phyloP scores from a whole-genome alignment of 805 yeast genomes.

The Ogataea pilisensis region DNA sequence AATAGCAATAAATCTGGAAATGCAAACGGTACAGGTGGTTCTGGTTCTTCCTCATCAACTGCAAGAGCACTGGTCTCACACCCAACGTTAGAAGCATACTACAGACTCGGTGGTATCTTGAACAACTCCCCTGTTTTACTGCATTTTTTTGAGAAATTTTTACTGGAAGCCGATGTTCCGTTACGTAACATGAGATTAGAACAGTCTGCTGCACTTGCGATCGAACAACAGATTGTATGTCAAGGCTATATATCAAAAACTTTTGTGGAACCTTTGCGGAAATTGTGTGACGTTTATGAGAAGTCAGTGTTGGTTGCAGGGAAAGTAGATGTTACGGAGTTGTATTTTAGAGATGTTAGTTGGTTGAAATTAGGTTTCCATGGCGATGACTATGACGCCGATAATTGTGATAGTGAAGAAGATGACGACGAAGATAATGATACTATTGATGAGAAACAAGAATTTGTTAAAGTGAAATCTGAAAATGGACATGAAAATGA shows the following conservation, averaged over 20 bases:
- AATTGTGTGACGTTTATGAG: conserved; percentile 46
- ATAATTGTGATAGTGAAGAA: conserved; percentile 9
- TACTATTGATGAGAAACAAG: conserved; percentile 20
- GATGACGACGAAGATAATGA: conserved; percentile 9
- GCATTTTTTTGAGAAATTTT: conserved; percentile 53
- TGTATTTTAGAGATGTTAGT: conserved; percentile 60
- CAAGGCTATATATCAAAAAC: conserved; percentile 52
- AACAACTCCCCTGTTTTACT: conserved; percentile 52
- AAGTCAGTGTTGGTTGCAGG: conserved; percentile 35
- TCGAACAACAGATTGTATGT: conserved; percentile 61
- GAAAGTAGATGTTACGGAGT: conserved; percentile 45
- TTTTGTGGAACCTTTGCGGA: conserved; percentile 34
- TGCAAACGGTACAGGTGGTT: conserved; percentile 1
- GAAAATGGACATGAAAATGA: not conserved
- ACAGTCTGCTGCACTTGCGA: conserved; percentile 37
- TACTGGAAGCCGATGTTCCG: conserved; percentile 51
- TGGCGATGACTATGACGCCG: conserved; percentile 1
- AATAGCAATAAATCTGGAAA: too few species aligned
- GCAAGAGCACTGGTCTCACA: conserved; percentile 22
- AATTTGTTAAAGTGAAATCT: conserved; percentile 6
- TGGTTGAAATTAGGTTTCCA: conserved; percentile 49
- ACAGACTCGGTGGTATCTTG: conserved; percentile 44
- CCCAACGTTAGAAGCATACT: conserved; percentile 52
- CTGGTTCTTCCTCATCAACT: conserved; percentile 4
- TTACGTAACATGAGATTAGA: conserved; percentile 36